Conservation (phyloP, 2,329 filamentous ascomycete genomes). For the Dothistroma pini region DNA sequence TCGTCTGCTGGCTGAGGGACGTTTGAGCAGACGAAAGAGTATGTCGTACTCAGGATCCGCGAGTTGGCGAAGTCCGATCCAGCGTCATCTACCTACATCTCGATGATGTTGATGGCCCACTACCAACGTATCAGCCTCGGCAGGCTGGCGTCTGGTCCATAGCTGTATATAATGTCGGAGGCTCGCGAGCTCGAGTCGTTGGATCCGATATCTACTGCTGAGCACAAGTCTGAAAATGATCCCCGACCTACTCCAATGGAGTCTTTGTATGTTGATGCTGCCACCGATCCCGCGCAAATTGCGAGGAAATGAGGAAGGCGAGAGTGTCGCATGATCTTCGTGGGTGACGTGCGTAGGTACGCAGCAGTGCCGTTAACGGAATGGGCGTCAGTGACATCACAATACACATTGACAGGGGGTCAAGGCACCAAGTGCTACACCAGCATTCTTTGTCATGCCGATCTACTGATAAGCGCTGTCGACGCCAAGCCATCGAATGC, state of each 20-base stretch:
- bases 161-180: background rate
- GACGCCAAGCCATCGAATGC: background rate
- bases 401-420: background rate
- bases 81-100: background rate
- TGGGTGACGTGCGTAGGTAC: background rate
- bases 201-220: background rate
- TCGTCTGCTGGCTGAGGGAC: background rate
- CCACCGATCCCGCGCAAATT: background rate
- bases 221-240: background rate
- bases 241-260: background rate
- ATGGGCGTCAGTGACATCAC: no score
- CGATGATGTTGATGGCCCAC: background rate
- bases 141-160: background rate
- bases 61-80: background rate
- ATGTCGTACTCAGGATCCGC: background rate
- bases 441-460: background rate
- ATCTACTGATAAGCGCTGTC: background rate
- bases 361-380: background rate
- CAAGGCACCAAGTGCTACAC: background rate
- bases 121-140: background rate
- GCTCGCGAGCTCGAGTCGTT: background rate
- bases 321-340: background rate
- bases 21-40: background rate
- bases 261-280: background rate
- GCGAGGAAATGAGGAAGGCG: background rate